These are phyloP conservation scores for Fraxinus pennsylvanica DNA, from an alignment of 257 asterid genomes.

Conservation along the genomic window DNA sequence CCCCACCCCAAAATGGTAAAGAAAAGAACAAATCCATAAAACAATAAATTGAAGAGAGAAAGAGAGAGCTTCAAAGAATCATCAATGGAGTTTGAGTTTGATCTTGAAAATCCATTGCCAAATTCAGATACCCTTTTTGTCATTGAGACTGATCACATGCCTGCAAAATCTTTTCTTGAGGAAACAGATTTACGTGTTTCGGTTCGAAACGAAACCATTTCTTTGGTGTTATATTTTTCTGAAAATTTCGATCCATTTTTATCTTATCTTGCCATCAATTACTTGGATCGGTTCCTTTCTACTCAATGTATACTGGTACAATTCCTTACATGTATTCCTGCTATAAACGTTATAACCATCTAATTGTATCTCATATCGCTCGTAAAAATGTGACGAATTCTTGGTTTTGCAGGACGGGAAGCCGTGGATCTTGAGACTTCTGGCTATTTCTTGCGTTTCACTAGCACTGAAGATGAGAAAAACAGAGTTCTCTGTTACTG, in stretches of 20 bases:
- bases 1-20: neutral
- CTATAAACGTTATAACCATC: neutral
- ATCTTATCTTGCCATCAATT: constrained; percentile 59
- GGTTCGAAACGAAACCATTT: constrained; percentile 41
- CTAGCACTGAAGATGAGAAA: constrained; percentile 70
- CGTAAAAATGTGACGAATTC: neutral
- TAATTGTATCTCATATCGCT: neutral
- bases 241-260: constrained; percentile 41
- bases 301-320: constrained; percentile 42
- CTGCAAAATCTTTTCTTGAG: constrained; percentile 38
- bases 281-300: constrained; percentile 73
- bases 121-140: constrained; percentile 21
- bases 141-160: constrained; percentile 63
- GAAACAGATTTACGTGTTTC: constrained; percentile 7
- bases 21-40: neutral
- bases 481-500: constrained; percentile 42
- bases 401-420: constrained; percentile 49
- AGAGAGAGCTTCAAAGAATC: constrained; percentile 2
- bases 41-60: neutral
- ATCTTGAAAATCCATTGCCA: constrained; percentile 70
- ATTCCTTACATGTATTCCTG: neutral
- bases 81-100: constrained; percentile 59
- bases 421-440: constrained; percentile 61
- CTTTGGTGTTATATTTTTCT: constrained; percentile 38
- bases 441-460: constrained; percentile 62